Base-by-base conservation (phyloP, 1,284 basidiomycete genomes). In the Ustilago curta region DNA sequence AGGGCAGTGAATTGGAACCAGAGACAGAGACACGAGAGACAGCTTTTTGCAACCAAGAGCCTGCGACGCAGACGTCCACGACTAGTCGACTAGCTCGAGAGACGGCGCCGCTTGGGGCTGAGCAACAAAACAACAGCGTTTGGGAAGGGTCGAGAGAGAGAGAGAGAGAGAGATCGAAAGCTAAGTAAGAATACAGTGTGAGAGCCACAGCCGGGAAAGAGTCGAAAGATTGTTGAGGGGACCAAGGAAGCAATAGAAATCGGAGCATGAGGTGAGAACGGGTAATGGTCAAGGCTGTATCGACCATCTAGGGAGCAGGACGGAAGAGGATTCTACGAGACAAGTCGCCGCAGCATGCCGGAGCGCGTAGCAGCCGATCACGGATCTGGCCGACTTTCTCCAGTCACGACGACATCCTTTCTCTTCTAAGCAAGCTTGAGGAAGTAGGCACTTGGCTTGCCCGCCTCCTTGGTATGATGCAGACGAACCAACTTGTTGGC, bases 171-270 rank as follows among this genome's bases (percentile, higher is more conserved):
- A 44, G 16, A 27, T 48, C 40, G 32, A 63, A 8, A 51, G 44
- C 48, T 60, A 51, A 37, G 58, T 60, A 65, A 61, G 61, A 70
- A 70, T 70, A 70, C 68, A 70, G 68, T 70, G 55, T 32, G 55
- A 45, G 44, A 9, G 31, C 27, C 21, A 56, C 44, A 35, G 16
- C 12, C 35, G 35, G n/a, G n/a, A 12, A 37, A 37, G 35, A 27
- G 27, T 27, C 35, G 35, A 4, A 37, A 37, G 35, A 14, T 37
- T 14, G 29, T 47, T 7, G 27, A 8, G 45, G 21, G 16, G 25
- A 44, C 8, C 8, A 9, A 37, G 35, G 31, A 12, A 37, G 35
- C 4, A 14, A 35, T 7, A 37, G 35, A 12, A 14, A 37, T 37
- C 11, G 35, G 35, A 37, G 35, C 35, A 37, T 37, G 35, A 37